Base-by-base conservation (phyloP, 2,329 filamentous ascomycete genomes). In the Neurospora crassa region DNA sequence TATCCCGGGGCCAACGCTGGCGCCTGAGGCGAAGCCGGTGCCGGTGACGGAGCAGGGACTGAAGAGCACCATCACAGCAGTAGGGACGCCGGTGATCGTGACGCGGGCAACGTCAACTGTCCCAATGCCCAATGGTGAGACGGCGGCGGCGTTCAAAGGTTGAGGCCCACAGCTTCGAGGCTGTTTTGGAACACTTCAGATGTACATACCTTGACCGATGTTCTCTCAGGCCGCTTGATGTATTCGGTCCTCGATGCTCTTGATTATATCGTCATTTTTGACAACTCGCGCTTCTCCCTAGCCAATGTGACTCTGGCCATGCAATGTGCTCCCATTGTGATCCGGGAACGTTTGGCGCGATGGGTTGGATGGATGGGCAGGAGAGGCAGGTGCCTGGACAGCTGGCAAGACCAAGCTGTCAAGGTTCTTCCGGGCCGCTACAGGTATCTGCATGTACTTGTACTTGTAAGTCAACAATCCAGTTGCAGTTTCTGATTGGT, bases 1-100 rank as follows among this genome's bases (percentile, higher is more conserved):
- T 1, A 77, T 79, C 0, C 78, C 78, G 0, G 78, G 78, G 0
- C 78, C 78, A 45, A 76, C 77, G 34, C 53, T 79, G 40, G 76
- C 74, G 3, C 69, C 47, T 5, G 71, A 74, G n/a, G 77, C 77
- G 6, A 74, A 53, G 71, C 76, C 77, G 2, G 69, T 79, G 45
- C 75, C 75, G 67, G 68, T 77, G 68, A 42, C 70, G 11, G 47
- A 73, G 70, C 78, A 79, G 74, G 68, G 10, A 1, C 71, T 68
- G 10, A 40, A 59, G 59, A 76, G 74, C 16, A 1, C 72, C 41
- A 69, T 69, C 6, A 71, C 20, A 67, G 74, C 69, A 20, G 72
- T 71, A 8, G 78, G 78, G 18, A 78, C 76, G 14, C 76, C 78
- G 14, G 76, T 79, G 0, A 47, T 75, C 11, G 76, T 79, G 1